phyloP scores from a whole-genome alignment of 306 rosid species.

The Citrullus mucosospermus region DNA sequence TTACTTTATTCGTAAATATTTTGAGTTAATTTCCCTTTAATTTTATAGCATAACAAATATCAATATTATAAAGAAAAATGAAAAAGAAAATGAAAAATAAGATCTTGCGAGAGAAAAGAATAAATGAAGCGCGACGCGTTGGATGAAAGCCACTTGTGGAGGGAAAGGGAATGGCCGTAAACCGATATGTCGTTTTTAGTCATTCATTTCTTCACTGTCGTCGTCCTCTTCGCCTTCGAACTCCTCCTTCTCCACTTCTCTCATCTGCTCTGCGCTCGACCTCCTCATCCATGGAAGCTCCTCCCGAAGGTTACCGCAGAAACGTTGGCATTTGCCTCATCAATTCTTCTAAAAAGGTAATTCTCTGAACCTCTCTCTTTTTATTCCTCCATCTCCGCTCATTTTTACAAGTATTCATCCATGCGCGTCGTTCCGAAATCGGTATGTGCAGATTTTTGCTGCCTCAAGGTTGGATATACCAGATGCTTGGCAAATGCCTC shows the following conservation, averaged over 20 bases:
- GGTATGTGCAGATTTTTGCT: constrained; percentile 29
- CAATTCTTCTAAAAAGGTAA: constrained; percentile 49
- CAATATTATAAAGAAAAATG: background rate
- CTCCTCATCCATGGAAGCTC: constrained; percentile 54
- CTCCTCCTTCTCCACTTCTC: background rate
- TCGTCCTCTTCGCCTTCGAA: constrained; percentile 5
- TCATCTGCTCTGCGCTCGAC: constrained; percentile 9
- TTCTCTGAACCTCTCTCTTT: background rate
- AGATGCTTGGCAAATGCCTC: constrained; percentile 90
- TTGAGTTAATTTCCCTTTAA: no score
- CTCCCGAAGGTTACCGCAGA: constrained; percentile 71
- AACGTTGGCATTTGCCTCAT: constrained; percentile 78
- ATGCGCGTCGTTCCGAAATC: background rate
- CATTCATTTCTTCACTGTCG: background rate
- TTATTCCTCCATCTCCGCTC: background rate
- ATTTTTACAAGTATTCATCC: background rate
- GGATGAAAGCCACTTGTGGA: background rate
- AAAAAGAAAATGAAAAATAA: background rate
- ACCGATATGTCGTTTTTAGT: constrained; percentile 4
- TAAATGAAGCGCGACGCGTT: background rate
- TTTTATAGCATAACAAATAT: no score
- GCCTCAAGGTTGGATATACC: constrained; percentile 79
- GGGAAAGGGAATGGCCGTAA: constrained; percentile 1
- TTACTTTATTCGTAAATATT: no score
- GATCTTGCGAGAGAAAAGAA: background rate